Evolutionary conservation across 2,329 filamentous ascomycete species (phyloP).

Genomic region (Diaporthe vaccinii): DNA sequence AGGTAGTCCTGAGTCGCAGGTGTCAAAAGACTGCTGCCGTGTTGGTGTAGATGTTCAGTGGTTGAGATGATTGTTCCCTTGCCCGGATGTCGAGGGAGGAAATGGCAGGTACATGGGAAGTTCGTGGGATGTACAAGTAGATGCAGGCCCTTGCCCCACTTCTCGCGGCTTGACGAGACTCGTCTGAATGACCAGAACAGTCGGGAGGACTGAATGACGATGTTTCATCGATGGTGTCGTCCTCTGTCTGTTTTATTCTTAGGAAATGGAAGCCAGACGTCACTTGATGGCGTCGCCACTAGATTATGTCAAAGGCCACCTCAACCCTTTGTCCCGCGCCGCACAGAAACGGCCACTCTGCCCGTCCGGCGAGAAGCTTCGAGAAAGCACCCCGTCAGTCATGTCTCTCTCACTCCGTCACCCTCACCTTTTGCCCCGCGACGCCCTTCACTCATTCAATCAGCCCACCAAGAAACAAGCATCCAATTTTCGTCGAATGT

Average conservation of each 20-base stretch:
- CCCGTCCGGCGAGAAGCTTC: slow-evolving; percentile 18
- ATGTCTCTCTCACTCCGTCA: neutral
- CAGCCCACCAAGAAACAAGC: neutral
- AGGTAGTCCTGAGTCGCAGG: neutral
- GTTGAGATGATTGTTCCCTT: neutral
- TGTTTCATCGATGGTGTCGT: neutral
- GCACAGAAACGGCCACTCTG: neutral
- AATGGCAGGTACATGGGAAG: neutral
- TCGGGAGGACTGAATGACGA: neutral
- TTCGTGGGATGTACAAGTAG: too few species aligned
- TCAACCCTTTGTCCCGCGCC: slow-evolving; percentile 13
- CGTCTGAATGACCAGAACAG: neutral
- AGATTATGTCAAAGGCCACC: slow-evolving; percentile 7
- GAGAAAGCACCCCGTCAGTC: slow-evolving; percentile 10
- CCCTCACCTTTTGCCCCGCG: neutral
- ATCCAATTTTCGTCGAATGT: neutral
- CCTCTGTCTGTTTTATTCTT: neutral
- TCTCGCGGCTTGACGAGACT: neutral
- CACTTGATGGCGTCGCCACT: neutral
- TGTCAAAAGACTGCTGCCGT: neutral
- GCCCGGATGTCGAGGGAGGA: neutral
- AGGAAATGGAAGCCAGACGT: neutral
- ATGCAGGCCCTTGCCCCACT: neutral
- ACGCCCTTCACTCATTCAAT: neutral
- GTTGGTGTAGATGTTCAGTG: neutral